A percentile compares a stretch with the other conserved stretches of the same genome.
Conservation (phyloP, 305 asterid species). For the Caryopteris hybrid region DNA sequence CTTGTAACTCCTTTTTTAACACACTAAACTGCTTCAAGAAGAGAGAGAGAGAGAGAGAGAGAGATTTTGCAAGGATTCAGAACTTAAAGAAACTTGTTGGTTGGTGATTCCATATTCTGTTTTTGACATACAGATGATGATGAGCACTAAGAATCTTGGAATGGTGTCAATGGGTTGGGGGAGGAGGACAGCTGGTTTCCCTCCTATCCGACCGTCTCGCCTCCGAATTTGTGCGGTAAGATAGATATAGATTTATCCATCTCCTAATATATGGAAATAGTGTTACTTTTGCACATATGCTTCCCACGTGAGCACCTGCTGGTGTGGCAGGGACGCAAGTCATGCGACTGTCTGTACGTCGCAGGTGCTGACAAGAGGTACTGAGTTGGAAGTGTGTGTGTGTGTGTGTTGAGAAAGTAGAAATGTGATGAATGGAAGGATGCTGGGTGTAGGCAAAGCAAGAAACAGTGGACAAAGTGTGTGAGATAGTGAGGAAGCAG, state of each 20-base stretch:
- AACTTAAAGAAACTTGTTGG: not conserved
- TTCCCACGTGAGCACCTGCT: not conserved
- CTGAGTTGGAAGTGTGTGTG: too few species aligned
- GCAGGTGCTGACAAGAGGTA: not conserved
- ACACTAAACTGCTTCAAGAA: too few species aligned
- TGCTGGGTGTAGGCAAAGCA: conserved; percentile 17
- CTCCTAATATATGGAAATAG: too few species aligned
- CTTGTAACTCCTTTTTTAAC: too few species aligned
- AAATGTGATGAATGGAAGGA: too few species aligned
- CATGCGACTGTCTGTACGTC: too few species aligned
- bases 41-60: too few species aligned
- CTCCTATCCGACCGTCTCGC: conserved; percentile 11
- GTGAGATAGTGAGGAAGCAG: conserved; percentile 23
- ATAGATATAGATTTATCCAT: not conserved
- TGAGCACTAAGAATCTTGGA: not conserved
- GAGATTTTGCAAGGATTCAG: too few species aligned
- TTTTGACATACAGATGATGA: conserved; percentile 8
- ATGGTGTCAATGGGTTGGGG: conserved; percentile 11
- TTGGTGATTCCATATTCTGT: not conserved
- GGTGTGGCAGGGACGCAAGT: too few species aligned
- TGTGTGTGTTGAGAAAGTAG: not conserved
- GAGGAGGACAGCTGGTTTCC: conserved; percentile 1
- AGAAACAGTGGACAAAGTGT: conserved; percentile 28
- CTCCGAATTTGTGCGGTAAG: conserved; percentile 24
- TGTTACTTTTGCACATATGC: too few species aligned